These are phyloP conservation scores for Phytopythium cucurbitacearum DNA, from an alignment of 352 stramenopile species.

Conservation along the genomic window DNA sequence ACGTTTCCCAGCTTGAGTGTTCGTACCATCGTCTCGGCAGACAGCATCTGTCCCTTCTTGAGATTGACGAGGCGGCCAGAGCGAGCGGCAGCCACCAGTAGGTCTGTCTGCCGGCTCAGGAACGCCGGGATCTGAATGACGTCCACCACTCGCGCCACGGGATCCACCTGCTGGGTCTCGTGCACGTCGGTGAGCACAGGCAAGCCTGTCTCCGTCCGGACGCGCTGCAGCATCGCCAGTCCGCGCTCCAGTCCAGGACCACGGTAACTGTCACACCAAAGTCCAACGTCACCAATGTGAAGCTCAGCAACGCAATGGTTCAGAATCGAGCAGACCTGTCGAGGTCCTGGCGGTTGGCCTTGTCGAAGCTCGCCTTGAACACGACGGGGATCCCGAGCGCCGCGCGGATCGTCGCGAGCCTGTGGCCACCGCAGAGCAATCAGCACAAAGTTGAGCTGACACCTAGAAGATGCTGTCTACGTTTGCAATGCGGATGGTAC, in stretches of 20 bases:
- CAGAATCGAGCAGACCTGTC: constrained; percentile 19
- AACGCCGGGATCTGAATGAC: constrained; percentile 88
- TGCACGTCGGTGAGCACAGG: constrained; percentile 85
- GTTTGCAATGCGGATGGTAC: constrained; percentile 14
- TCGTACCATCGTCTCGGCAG: constrained; percentile 72
- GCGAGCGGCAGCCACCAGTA: constrained; percentile 71
- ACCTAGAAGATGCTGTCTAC: too few relatives aligned
- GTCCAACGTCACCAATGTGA: neutral
- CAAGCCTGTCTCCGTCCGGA: constrained; percentile 67
- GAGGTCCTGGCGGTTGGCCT: constrained; percentile 84
- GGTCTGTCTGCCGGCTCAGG: constrained; percentile 85
- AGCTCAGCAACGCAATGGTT: neutral
- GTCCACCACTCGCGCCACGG: constrained; percentile 67
- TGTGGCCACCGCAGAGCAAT: constrained; percentile 13
- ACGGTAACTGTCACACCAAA: constrained; percentile 47
- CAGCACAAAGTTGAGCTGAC: neutral
- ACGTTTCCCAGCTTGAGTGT: neutral
- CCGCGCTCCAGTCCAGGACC: constrained; percentile 67
- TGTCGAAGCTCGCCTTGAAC: constrained; percentile 90
- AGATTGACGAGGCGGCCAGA: constrained; percentile 82
- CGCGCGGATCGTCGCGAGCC: constrained; percentile 45
- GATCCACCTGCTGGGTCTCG: constrained; percentile 73
- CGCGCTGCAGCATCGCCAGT: constrained; percentile 65
- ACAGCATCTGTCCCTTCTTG: constrained; percentile 89
- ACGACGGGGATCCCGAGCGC: constrained; percentile 70